Base-by-base conservation (phyloP, 2,329 filamentous ascomycete genomes). In the Daldinia eschscholtzii region DNA sequence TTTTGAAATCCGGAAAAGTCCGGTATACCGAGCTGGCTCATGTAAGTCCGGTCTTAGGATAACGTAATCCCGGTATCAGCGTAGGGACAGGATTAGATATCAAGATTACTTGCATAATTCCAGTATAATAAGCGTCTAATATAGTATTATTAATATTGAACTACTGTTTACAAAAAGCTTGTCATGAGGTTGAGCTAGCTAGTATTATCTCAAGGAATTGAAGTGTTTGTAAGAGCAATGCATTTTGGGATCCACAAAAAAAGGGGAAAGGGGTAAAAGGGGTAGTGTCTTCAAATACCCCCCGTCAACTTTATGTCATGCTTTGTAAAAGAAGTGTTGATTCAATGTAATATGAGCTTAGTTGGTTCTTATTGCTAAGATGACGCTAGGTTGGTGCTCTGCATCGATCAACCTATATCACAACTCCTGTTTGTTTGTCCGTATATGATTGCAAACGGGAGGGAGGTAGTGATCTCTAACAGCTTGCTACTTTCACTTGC, bases 1-100 rank as follows among this genome's bases (percentile, higher is more conserved):
- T 52, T 26, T 18, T 52, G 28, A 52, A 52, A 18, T 18, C 46
- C 46, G 26, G 46, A 52, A 52, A 52, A n/a, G 46, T 52, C 46
- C 46, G 46, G 26, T n/a, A 33, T 30, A 33, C 46, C 46, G 46
- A 52, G 46, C 33, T 33, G 39, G 48, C 28, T 13, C 23, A 37
- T 39, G 30, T 50, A 28, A 44, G 42, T 6, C 57, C 42, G 63
- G 50, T 28, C n/a, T 23, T 56, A 55, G 52, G 18, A 56, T 39
- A 35, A 39, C 52, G 35, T 56, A 56, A 37, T 23, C 15, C 46
- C 7, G 26, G 26, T 15, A 48, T 15, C 10, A 12, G 18, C 42
- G 18, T 6, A 15, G 12, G 18, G 41, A 9, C 13, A 30, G 23
- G 15, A 26, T 33, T 52, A 3, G 6, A 33, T 33, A 52, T 52